Base-by-base conservation (phyloP, 2,329 filamentous ascomycete genomes). In the Cadophora luteo-olivacea region DNA sequence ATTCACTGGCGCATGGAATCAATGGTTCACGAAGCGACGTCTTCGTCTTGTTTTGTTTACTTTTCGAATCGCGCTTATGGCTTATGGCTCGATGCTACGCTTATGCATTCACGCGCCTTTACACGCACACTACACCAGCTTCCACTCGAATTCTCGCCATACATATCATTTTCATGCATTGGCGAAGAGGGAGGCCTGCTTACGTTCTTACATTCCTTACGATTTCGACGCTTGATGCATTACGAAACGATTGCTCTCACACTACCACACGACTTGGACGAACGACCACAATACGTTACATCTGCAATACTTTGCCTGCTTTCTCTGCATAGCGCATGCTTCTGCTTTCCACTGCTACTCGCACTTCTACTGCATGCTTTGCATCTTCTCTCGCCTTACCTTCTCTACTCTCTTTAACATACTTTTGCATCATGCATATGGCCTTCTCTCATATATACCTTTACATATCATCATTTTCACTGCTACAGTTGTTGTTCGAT, bases 401-500 rank as follows among this genome's bases (percentile, higher is more conserved):
- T 25, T 48, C 38, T 24, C 36, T 60, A 38, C 33, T 58, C 29
- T 55, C 52, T 7, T 55, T 33, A n/a, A 55, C 29, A 25, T 19
- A 38, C n/a, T 51, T 33, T 62, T 45, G 41, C 41, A 45, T 45
- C 45, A 49, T 22, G 45, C 45, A 49, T 49, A n/a, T 38, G 36
- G 4, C 9, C 41, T 48, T 25, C 8, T 61, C 48, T 61, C 14
- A 48, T 51, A 12, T 4, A 19, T 58, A 60, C 38, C 22, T 33
- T 8, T 36, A 12, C 52, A 57, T 58, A 55, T 61, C 24, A 8
- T 45, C n/a, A 61, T 29, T n/a, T 1, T 51, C 51, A 45, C 41
- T 60, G 25, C 57, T 66, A 25, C 25, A 64, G 58, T 49, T 63
- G 24, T 41, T 52, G 68, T 55, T 66, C 68, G 72, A 73, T 73